A percentile compares a stretch with the other conserved stretches of the same genome.
Evolutionary conservation across 345 rosid genomes (phyloP).

Genomic region (Populus ilicifolia): DNA sequence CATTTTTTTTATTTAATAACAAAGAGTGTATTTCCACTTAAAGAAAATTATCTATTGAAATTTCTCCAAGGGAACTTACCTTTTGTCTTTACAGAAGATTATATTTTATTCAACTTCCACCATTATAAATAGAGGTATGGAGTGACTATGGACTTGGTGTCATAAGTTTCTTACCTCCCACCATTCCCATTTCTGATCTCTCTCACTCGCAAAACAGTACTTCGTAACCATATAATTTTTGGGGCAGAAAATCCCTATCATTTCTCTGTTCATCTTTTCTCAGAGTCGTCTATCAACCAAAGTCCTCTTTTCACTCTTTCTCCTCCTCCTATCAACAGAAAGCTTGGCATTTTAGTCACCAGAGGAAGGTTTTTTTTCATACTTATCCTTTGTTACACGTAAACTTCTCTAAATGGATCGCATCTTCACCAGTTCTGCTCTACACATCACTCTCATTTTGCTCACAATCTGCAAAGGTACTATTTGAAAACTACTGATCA

Average conservation of each 20-base stretch:
- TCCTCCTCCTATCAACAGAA: neutral
- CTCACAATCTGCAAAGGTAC: conserved; percentile 38
- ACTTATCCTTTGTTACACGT: neutral
- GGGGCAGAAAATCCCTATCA: neutral
- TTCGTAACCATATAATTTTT: neutral
- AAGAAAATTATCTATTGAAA: neutral
- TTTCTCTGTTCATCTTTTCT: neutral
- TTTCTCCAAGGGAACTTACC: neutral
- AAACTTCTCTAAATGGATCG: conserved; percentile 23
- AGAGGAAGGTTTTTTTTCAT: neutral
- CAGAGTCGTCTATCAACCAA: conserved; percentile 1
- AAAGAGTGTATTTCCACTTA: too few species aligned
- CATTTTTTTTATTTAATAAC: too few species aligned
- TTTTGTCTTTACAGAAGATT: neutral
- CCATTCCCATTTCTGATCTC: neutral
- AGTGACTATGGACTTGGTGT: neutral
- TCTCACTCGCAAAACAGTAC: neutral
- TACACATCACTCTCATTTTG: conserved; percentile 25
- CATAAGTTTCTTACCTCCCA: neutral
- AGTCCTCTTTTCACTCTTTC: neutral
- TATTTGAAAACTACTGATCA: neutral
- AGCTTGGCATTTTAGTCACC: neutral
- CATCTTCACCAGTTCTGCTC: conserved; percentile 4
- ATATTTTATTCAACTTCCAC: neutral
- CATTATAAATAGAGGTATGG: neutral